Conservation (phyloP, 176 grass and related monocot genomes). For the Alloteropsis semialata region DNA sequence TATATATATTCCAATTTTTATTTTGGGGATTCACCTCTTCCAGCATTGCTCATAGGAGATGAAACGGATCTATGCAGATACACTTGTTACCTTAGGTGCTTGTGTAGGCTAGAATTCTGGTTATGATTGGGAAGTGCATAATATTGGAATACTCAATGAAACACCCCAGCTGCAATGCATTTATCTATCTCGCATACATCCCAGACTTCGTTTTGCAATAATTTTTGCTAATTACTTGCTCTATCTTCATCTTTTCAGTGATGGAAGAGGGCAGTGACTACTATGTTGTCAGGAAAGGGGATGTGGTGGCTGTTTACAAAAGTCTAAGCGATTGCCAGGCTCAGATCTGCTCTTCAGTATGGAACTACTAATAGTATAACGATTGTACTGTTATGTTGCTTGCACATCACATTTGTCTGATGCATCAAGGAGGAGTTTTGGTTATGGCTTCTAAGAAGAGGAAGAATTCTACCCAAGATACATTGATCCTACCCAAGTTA, state of each 20-base stretch:
- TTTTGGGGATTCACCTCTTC: background rate
- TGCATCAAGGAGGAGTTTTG: background rate
- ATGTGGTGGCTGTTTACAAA: slow-evolving; percentile 38
- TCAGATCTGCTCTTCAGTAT: slow-evolving; percentile 56
- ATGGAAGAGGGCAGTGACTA: slow-evolving; percentile 59
- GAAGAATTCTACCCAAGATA: background rate
- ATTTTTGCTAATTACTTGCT: background rate
- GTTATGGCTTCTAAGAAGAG: background rate
- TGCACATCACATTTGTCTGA: background rate
- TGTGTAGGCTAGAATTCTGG: background rate
- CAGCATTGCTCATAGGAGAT: background rate
- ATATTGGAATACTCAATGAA: background rate
- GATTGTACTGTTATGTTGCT: background rate
- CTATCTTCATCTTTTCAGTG: background rate
- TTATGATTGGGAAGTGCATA: background rate
- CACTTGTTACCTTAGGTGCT: background rate
- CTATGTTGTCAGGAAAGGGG: slow-evolving; percentile 54
- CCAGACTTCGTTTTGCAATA: background rate
- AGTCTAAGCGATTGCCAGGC: slow-evolving; percentile 45
- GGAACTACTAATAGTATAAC: background rate
- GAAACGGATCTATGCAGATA: background rate
- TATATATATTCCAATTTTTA: background rate
- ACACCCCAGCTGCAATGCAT: background rate
- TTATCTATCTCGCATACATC: background rate
- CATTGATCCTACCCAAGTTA: background rate